Percentiles rank a stretch among this genome's conserved stretches.
These are phyloP conservation scores for Truncatella angustata DNA, from an alignment of 2,329 filamentous ascomycete species.

Conservation along the genomic window DNA sequence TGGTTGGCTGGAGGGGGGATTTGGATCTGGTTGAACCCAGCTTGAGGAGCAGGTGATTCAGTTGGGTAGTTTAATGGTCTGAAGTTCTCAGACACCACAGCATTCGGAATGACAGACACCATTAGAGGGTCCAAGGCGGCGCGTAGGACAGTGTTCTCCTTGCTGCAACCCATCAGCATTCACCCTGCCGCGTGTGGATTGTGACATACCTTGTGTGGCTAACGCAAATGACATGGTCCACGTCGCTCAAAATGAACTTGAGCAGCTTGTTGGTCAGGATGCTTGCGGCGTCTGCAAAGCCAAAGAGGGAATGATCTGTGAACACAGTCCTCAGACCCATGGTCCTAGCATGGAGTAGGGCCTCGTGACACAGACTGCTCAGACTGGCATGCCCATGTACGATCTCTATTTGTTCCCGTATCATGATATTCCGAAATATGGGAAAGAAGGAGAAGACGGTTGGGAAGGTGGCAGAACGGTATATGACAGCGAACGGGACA, in stretches of 20 bases:
- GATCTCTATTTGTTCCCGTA: slow-evolving; percentile 93
- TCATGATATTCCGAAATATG: slow-evolving; percentile 92
- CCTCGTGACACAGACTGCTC: slow-evolving; percentile 91
- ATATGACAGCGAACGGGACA: slow-evolving; percentile 93
- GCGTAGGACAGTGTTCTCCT: slow-evolving; percentile 94
- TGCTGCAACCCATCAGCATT: slow-evolving; percentile 53
- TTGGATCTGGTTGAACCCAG: slow-evolving; percentile 40
- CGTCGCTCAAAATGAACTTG: slow-evolving; percentile 93
- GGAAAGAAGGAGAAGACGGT: slow-evolving; percentile 99
- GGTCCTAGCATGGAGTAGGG: slow-evolving; percentile 88
- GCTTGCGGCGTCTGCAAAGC: slow-evolving; percentile 92
- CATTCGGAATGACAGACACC: slow-evolving; percentile 97
- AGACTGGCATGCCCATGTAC: slow-evolving; percentile 96
- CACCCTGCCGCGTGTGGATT: slow-evolving; percentile 9
- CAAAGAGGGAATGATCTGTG: slow-evolving; percentile 95
- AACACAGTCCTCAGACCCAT: slow-evolving; percentile 97
- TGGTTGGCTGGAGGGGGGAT: slow-evolving; percentile 64
- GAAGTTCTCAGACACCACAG: slow-evolving; percentile 95
- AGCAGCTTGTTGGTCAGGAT: slow-evolving; percentile 96
- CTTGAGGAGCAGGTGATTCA: slow-evolving; percentile 22
- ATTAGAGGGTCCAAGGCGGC: slow-evolving; percentile 93
- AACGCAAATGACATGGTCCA: slow-evolving; percentile 97
- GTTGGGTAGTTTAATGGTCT: slow-evolving; percentile 60
- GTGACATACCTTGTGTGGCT: slow-evolving; percentile 87
- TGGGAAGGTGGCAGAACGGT: slow-evolving; percentile 88